Base-by-base conservation (phyloP, 306 rosid species). In the Begonia fuchsioides region DNA sequence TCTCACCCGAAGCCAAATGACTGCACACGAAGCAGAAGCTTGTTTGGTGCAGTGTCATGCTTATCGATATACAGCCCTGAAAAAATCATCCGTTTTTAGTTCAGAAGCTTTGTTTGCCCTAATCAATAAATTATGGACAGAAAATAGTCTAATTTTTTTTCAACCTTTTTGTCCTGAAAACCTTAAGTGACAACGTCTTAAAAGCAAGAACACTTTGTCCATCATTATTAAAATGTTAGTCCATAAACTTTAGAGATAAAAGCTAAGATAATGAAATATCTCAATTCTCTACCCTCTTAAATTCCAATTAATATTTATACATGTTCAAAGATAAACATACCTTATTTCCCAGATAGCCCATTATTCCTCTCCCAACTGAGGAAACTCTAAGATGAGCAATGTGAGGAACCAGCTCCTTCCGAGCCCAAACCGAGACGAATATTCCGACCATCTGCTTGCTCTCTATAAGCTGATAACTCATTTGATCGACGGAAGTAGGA, bases 1-100 rank as follows among this genome's bases (percentile, higher is more conserved):
- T 88, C 72, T 88, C 97, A 51, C 97, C 97, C 2, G 97, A 88
- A 55, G 97, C 97, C 82, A 88, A 71, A 65, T 88, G 97, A 65
- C 97, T 78, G 66, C 97, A 88, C 32, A 84, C 78, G 62, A 88
- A 78, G 74, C 97, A 88, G 61, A 83, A 78, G 63, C 80, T 88
- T 44, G 95, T 84, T 63, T 84, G 83, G 69, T 88, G 95, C 71
- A 84, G 57, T 50, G 97, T 64, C 95, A 88, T 70, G 79, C 97
- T 88, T 54, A 88, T 73, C 35, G 97, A 76, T 78, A 81, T 81
- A 48, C 97, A 88, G 61, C 97, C 97, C 97, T 88, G 90, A 75
- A 77, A 56, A 53, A 55, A 40, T 41, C 35, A 2, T 6, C 35
- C 35, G 7, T 26, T 26, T 26, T 26, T 26, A 8, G 35, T 26